A percentile compares a stretch with the other conserved stretches of the same genome.
phyloP scores from a whole-genome alignment of 1,284 basidiomycete genomes.

The Ceratobasidium sp. region DNA sequence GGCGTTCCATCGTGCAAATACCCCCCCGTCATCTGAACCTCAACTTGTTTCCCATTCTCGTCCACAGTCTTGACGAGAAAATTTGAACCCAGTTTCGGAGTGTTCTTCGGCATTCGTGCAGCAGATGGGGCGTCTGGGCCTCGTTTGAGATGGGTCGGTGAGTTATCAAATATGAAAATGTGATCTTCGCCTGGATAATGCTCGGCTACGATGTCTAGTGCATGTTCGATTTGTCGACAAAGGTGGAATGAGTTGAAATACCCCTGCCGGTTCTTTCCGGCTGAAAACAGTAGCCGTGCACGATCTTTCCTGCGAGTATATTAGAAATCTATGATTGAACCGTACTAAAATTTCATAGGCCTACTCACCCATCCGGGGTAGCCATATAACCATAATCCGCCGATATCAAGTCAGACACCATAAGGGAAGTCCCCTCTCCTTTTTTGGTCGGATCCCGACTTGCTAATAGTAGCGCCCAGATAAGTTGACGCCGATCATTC shows the following conservation, averaged over 20 bases:
- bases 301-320: not conserved
- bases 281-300: not conserved
- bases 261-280: slow-evolving; percentile 61
- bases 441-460: not conserved
- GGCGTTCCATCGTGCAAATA: slow-evolving; percentile 53
- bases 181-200: slow-evolving; percentile 53
- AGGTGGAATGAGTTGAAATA: slow-evolving; percentile 59
- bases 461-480: not conserved
- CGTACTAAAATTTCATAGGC: too few species aligned
- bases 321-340: too few species aligned
- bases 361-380: not conserved
- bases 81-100: not conserved
- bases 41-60: slow-evolving; percentile 47
- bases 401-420: not conserved
- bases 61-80: not conserved
- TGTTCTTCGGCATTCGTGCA: slow-evolving; percentile 10
- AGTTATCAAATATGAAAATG: slow-evolving; percentile 63
- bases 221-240: slow-evolving; percentile 54
- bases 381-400: not conserved
- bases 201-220: slow-evolving; percentile 58
- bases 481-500: not conserved
- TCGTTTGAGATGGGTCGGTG: slow-evolving; percentile 58
- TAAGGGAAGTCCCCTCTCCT: not conserved
- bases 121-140: slow-evolving; percentile 57
- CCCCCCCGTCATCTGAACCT: slow-evolving; percentile 55